These are phyloP conservation scores for Casuarina equisetifolia DNA, from an alignment of 306 rosid species.

Conservation along the genomic window DNA sequence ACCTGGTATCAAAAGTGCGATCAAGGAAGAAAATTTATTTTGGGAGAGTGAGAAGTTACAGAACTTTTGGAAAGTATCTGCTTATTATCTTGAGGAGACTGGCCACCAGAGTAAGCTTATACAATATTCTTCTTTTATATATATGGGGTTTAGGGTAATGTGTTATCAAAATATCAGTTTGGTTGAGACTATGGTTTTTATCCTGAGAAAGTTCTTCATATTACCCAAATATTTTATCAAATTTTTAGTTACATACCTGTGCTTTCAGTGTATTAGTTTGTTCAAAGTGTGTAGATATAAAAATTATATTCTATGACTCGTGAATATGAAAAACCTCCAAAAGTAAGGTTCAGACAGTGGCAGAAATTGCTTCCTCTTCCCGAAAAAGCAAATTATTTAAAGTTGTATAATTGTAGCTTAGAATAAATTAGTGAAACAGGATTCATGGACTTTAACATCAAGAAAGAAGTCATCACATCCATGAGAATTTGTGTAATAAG, in stretches of 20 bases:
- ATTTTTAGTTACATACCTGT: background rate
- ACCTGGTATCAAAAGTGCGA: slow-evolving; percentile 35
- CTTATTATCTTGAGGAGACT: slow-evolving; percentile 49
- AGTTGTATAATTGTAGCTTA: no score
- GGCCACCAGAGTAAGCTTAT: slow-evolving; percentile 32
- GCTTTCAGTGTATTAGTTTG: background rate
- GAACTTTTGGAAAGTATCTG: slow-evolving; percentile 49
- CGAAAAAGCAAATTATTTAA: no score
- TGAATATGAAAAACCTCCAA: no score
- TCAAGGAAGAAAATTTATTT: slow-evolving; percentile 21
- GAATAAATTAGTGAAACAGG: no score
- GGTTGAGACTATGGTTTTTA: background rate
- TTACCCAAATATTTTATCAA: background rate
- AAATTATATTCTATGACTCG: no score
- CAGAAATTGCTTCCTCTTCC: background rate
- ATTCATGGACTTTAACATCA: no score
- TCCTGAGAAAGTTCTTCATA: background rate
- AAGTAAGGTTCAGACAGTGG: no score
- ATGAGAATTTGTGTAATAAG: no score
- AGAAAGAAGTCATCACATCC: no score
- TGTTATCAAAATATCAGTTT: background rate
- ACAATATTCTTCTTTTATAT: background rate
- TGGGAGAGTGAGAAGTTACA: slow-evolving; percentile 22
- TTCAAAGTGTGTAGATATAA: background rate
- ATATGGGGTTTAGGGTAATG: background rate